These are phyloP conservation scores for Ceratobasidium sp. DNA, from an alignment of 1,284 basidiomycete species.

Conservation along the genomic window DNA sequence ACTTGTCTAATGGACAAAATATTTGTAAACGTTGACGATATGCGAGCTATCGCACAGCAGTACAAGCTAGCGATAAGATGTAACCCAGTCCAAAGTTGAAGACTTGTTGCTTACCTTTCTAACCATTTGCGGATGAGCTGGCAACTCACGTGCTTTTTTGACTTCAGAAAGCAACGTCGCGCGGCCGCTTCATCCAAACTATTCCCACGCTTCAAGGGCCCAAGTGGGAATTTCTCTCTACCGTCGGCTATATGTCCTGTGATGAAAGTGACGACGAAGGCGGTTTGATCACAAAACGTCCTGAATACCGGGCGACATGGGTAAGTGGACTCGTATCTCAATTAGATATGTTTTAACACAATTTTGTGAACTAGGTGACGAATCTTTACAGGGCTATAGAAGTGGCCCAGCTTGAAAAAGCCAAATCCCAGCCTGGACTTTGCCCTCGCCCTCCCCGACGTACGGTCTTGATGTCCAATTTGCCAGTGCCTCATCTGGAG, in stretches of 20 bases:
- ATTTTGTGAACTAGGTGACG: too few relatives aligned
- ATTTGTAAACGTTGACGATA: too few relatives aligned
- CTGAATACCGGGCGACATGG: not conserved
- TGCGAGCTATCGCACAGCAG: too few relatives aligned
- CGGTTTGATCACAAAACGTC: not conserved
- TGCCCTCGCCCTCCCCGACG: not conserved
- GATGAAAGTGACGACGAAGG: not conserved
- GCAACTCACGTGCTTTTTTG: not conserved
- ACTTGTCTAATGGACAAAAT: too few relatives aligned
- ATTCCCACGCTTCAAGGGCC: not conserved
- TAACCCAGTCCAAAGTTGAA: too few relatives aligned
- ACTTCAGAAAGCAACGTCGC: not conserved
- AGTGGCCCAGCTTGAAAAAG: conserved; percentile 4
- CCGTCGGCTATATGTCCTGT: not conserved
- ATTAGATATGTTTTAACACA: too few relatives aligned
- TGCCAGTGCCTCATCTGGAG: conserved; percentile 17
- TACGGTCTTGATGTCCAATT: not conserved
- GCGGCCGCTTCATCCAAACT: not conserved
- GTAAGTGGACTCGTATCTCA: too few relatives aligned
- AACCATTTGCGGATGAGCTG: not conserved
- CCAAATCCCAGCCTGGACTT: not conserved
- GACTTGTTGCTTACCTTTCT: not conserved
- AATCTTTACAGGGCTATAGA: not conserved
- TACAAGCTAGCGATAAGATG: too few relatives aligned
- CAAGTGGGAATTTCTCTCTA: not conserved